Evolutionary conservation across 257 asterid species (phyloP).

Genomic region (Rubia yunnanensis): DNA sequence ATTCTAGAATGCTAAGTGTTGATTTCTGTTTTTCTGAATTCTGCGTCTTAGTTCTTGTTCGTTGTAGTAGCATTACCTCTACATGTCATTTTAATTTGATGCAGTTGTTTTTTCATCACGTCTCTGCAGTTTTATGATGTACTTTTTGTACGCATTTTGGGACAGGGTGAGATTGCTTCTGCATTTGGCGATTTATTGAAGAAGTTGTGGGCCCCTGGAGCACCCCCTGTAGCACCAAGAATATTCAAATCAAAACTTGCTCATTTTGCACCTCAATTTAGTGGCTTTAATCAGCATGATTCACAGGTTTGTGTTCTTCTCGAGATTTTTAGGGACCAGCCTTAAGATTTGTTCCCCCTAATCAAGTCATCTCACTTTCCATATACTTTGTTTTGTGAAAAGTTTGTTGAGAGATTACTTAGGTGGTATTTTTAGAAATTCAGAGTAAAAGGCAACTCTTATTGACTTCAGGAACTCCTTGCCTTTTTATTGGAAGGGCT

Average conservation of each 20-base stretch:
- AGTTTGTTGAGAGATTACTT: conserved; percentile 2
- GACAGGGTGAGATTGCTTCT: conserved; percentile 92
- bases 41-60: not conserved
- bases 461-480: conserved; percentile 65
- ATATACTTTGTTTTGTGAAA: not conserved
- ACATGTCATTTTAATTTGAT: not conserved
- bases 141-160: not conserved
- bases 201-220: conserved; percentile 96
- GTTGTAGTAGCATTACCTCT: not conserved
- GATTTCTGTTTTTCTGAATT: not conserved
- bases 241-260: conserved; percentile 81
- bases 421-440: not conserved
- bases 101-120: not conserved
- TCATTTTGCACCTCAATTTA: conserved; percentile 92
- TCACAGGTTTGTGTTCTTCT: conserved; percentile 64
- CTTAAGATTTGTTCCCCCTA: not conserved
- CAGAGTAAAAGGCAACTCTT: conserved; percentile 7
- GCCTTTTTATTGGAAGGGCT: conserved; percentile 96
- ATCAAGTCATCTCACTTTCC: not conserved
- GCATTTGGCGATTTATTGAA: conserved; percentile 87
- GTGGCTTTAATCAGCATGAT: conserved; percentile 95
- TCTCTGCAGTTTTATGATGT: not conserved
- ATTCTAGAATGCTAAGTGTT: not conserved
- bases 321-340: not conserved
- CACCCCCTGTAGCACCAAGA: conserved; percentile 82